phyloP scores from a whole-genome alignment of 2,329 filamentous ascomycete genomes.

The Lizonia empirigonia region DNA sequence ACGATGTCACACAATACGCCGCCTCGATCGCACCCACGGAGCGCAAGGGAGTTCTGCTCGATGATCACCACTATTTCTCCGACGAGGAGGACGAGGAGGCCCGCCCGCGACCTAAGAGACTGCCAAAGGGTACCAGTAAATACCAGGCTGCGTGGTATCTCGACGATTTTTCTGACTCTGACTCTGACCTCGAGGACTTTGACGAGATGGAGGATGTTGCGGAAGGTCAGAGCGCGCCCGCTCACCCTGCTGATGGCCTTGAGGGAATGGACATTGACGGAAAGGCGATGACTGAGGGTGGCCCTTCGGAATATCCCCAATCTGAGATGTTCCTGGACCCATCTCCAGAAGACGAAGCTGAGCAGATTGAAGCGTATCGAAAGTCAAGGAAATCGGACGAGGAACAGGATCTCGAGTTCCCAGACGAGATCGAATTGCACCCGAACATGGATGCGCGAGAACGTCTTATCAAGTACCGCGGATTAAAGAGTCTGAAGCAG shows the following conservation, averaged over 20 bases:
- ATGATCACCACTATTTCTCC: conserved; percentile 98
- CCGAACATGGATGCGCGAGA: conserved; percentile 86
- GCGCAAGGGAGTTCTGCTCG: conserved; percentile 84
- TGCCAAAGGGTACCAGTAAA: conserved; percentile 89
- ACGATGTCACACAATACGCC: conserved; percentile 62
- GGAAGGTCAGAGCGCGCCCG: conserved; percentile 58
- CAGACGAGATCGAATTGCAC: conserved; percentile 93
- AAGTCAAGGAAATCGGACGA: conserved; percentile 78
- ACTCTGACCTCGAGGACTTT: conserved; percentile 73
- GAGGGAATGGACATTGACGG: conserved; percentile 64
- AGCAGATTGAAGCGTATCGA: conserved; percentile 81
- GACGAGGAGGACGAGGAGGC: conserved; percentile 74
- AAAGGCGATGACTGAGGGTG: conserved; percentile 72
- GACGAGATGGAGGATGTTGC: conserved; percentile 68
- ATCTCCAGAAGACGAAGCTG: conserved; percentile 80
- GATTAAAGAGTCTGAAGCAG: conserved; percentile 86
- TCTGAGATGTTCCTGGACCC: conserved; percentile 88
- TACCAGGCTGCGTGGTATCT: conserved; percentile 97
- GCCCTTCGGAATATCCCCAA: conserved; percentile 86
- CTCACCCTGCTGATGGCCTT: conserved; percentile 79
- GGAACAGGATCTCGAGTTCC: conserved; percentile 91
- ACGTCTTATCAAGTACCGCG: conserved; percentile 82
- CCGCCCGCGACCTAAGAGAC: conserved; percentile 68
- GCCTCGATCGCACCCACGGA: conserved; percentile 55
- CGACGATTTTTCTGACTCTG: conserved; percentile 79